Conservation (phyloP, 768 basidiomycete genomes). For the Lanmaoa rubissima region DNA sequence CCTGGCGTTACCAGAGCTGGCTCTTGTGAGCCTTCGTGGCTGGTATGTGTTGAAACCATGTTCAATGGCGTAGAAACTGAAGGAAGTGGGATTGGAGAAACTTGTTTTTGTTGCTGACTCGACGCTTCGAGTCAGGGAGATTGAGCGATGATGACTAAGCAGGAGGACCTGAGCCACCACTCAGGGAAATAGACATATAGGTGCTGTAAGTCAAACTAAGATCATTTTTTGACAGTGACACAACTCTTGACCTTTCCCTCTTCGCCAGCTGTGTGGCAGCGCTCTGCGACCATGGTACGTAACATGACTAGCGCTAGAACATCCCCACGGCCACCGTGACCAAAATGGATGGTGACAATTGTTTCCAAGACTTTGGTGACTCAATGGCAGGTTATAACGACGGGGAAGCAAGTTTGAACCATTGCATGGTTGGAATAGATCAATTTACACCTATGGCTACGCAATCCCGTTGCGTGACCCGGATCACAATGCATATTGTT, state of each 20-base stretch:
- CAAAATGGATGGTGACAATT: not conserved
- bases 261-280: not conserved
- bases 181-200: not conserved
- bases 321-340: not conserved
- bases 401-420: not conserved
- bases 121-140: not conserved
- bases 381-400: not conserved
- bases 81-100: conserved; percentile 5
- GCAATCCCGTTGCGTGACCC: not conserved
- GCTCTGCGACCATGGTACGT: conserved; percentile 3
- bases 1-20: conserved; percentile 71
- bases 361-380: not conserved
- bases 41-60: conserved; percentile 33
- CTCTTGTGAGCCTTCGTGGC: conserved; percentile 35
- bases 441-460: not conserved
- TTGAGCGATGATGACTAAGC: conserved; percentile 24
- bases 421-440: not conserved
- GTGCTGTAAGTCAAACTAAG: not conserved
- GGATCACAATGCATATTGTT: not conserved
- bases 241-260: not conserved
- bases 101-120: conserved; percentile 7
- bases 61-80: not conserved
- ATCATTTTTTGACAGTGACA: too few relatives aligned
- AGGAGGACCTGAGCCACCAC: not conserved
- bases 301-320: not conserved